Conservation (phyloP, 1,284 basidiomycete genomes). For the Cryptococcus sp. region DNA sequence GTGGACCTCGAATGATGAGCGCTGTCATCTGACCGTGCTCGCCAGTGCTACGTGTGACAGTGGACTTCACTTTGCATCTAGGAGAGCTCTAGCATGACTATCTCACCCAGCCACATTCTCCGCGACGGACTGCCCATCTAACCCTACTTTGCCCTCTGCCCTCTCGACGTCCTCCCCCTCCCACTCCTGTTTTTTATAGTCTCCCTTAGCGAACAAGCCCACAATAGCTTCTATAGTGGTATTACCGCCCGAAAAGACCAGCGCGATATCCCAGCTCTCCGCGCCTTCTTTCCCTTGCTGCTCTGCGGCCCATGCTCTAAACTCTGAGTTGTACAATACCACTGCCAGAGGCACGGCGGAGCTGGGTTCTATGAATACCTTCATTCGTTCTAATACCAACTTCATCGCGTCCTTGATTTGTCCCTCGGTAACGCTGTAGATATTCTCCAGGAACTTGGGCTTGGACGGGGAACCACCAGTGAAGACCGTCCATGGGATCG, state of each 20-base stretch:
- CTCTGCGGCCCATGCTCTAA: conserved; percentile 18
- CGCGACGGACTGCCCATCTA: conserved; percentile 18
- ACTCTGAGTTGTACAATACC: conserved; percentile 25
- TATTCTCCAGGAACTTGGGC: conserved; percentile 17
- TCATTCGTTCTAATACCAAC: conserved; percentile 28
- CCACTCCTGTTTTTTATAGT: not conserved
- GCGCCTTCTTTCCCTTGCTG: conserved; percentile 15
- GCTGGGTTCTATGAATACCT: conserved; percentile 29
- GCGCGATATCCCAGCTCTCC: conserved; percentile 22
- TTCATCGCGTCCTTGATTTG: conserved; percentile 26
- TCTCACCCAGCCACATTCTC: conserved; percentile 29
- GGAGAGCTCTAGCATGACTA: no score
- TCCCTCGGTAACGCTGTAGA: conserved; percentile 25
- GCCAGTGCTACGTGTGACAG: no score
- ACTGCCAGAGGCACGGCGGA: conserved; percentile 27
- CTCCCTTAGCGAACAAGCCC: conserved; percentile 19
- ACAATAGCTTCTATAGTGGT: conserved; percentile 28
- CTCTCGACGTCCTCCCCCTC: conserved; percentile 3
- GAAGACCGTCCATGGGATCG: conserved; percentile 24
- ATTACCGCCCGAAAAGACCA: conserved; percentile 29
- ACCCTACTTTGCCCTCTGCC: conserved; percentile 18
- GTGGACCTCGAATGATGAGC: no score
- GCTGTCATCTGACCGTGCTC: no score
- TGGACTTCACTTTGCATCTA: not conserved
- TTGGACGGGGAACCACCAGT: conserved; percentile 16